Evolutionary conservation across 441 rosid genomes (phyloP).

Genomic region (Erysimum cheiri): DNA sequence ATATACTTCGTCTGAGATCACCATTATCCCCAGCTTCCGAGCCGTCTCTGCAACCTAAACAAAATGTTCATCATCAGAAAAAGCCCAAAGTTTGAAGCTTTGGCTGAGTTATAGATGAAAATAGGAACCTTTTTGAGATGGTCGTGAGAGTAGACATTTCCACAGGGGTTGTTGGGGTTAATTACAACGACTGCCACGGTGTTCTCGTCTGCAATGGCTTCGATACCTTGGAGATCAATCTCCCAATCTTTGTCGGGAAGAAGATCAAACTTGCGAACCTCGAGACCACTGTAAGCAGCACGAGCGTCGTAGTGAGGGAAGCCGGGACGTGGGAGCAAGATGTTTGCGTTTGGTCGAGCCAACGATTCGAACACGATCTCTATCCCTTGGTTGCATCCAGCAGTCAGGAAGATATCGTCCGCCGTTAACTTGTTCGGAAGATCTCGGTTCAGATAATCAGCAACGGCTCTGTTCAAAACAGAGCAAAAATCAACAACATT

Average conservation of each 20-base stretch:
- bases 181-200: slow-evolving; percentile 57
- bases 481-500: neutral
- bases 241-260: slow-evolving; percentile 63
- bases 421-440: slow-evolving; percentile 55
- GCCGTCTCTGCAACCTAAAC: slow-evolving; percentile 60
- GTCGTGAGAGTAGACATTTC: slow-evolving; percentile 56
- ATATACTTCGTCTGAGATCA: slow-evolving; percentile 62
- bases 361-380: slow-evolving; percentile 47
- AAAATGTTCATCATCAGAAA: neutral
- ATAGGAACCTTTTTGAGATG: slow-evolving; percentile 53
- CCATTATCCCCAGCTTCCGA: slow-evolving; percentile 59
- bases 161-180: slow-evolving; percentile 60
- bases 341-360: slow-evolving; percentile 53
- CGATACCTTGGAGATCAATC: slow-evolving; percentile 51
- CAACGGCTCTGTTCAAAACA: slow-evolving; percentile 53
- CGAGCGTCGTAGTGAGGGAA: slow-evolving; percentile 55
- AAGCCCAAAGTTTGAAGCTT: neutral
- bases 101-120: neutral
- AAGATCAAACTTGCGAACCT: slow-evolving; percentile 58
- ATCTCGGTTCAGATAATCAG: slow-evolving; percentile 55
- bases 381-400: slow-evolving; percentile 59
- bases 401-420: slow-evolving; percentile 56
- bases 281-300: slow-evolving; percentile 46
- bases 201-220: slow-evolving; percentile 56
- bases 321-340: slow-evolving; percentile 60